Evolutionary conservation across 2,329 filamentous ascomycete species (phyloP).

Genomic region (Orbilia javanica): DNA sequence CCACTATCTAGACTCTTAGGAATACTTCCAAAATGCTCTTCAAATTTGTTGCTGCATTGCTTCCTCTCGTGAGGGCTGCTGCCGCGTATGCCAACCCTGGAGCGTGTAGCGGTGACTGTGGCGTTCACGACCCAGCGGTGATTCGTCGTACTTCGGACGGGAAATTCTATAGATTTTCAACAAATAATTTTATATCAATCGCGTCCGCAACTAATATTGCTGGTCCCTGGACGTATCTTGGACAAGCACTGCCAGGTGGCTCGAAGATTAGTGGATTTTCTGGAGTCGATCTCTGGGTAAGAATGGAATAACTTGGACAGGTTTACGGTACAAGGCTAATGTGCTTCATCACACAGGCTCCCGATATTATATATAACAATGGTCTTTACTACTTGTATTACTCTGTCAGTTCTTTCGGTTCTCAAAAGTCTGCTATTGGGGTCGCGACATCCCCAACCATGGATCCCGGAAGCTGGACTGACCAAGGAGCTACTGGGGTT

Average conservation of each 20-base stretch:
- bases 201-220: slow-evolving; percentile 64
- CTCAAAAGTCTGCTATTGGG: slow-evolving; percentile 74
- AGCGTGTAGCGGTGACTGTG: slow-evolving; percentile 65
- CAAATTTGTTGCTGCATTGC: slow-evolving; percentile 57
- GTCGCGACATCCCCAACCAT: slow-evolving; percentile 67
- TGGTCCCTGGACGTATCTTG: slow-evolving; percentile 67
- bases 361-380: slow-evolving; percentile 73
- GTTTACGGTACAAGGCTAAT: neutral
- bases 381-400: slow-evolving; percentile 76
- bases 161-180: slow-evolving; percentile 67
- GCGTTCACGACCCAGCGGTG: slow-evolving; percentile 66
- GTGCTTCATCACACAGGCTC: slow-evolving; percentile 70
- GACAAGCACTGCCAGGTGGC: slow-evolving; percentile 65
- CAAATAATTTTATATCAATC: slow-evolving; percentile 66
- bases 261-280: slow-evolving; percentile 66
- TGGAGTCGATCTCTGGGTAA: slow-evolving; percentile 66
- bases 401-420: slow-evolving; percentile 74
- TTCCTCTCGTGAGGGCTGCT: slow-evolving; percentile 34
- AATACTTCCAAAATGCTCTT: slow-evolving; percentile 19
- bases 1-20: neutral
- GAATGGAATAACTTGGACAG: slow-evolving; percentile 21
- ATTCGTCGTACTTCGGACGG: slow-evolving; percentile 66
- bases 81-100: slow-evolving; percentile 63
- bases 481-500: slow-evolving; percentile 72
- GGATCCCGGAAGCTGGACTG: slow-evolving; percentile 72